Evolutionary conservation across 371 early-diverging fungal species (phyloP).

Genomic region (Mucor mucedo): DNA sequence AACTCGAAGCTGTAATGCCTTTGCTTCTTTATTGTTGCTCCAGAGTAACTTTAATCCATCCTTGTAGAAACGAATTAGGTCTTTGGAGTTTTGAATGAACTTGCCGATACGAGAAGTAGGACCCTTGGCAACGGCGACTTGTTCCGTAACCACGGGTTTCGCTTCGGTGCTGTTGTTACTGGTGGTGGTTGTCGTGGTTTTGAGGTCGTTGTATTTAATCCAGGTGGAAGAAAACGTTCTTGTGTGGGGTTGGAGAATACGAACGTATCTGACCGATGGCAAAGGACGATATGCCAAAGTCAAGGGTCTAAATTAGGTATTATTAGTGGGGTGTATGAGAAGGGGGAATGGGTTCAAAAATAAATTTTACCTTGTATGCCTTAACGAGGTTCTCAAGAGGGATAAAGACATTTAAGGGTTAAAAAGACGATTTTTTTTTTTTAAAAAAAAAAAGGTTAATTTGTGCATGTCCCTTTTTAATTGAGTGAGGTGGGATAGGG

Average conservation of each 20-base stretch:
- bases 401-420: conserved; percentile 8
- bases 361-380: conserved; percentile 10
- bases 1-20: conserved; percentile 37
- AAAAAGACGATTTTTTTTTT: too few species aligned
- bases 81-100: conserved; percentile 48
- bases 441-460: neutral
- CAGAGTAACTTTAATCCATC: conserved; percentile 64
- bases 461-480: too few species aligned
- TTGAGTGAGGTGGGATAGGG: too few species aligned
- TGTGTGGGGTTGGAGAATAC: conserved; percentile 6
- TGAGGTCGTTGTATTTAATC: conserved; percentile 3
- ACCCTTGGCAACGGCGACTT: neutral
- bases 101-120: conserved; percentile 30
- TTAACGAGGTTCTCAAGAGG: conserved; percentile 8
- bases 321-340: neutral
- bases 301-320: neutral
- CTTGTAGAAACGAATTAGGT: conserved; percentile 56
- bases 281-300: conserved; percentile 11
- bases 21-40: conserved; percentile 56
- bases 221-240: conserved; percentile 13
- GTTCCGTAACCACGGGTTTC: neutral
- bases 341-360: neutral
- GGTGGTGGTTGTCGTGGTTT: neutral
- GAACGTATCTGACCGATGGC: conserved; percentile 1
- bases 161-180: neutral